Evolutionary conservation across 495 filamentous ascomycete genomes (phyloP).

Genomic region (Xylaria grammica): DNA sequence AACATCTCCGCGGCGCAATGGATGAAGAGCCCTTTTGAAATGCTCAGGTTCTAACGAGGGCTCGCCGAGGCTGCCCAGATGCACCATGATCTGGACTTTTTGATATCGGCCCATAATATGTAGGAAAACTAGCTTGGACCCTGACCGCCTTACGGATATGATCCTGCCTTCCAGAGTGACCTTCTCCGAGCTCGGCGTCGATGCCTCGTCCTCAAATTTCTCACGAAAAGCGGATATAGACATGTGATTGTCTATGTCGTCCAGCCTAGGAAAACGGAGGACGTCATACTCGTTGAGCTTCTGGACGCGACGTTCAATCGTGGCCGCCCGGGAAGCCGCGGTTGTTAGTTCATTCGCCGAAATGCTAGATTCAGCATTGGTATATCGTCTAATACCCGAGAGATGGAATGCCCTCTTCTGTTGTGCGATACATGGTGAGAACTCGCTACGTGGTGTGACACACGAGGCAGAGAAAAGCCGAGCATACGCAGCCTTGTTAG

Average conservation of each 20-base stretch:
- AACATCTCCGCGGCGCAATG: slow-evolving; percentile 37
- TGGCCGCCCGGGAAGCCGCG: slow-evolving; percentile 16
- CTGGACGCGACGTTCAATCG: slow-evolving; percentile 27
- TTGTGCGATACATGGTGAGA: slow-evolving; percentile 8
- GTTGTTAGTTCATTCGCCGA: slow-evolving; percentile 12
- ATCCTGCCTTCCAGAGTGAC: slow-evolving; percentile 55
- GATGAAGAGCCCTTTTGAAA: slow-evolving; percentile 38
- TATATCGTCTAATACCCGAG: not conserved
- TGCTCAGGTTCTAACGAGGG: slow-evolving; percentile 21
- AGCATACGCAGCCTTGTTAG: slow-evolving; percentile 27
- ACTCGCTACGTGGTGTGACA: slow-evolving; percentile 11
- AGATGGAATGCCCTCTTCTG: not conserved
- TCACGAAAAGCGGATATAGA: slow-evolving; percentile 46
- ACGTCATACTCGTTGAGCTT: slow-evolving; percentile 39
- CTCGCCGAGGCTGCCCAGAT: slow-evolving; percentile 58
- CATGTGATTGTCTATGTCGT: slow-evolving; percentile 33
- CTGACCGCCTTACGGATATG: slow-evolving; percentile 46
- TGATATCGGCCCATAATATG: slow-evolving; percentile 74
- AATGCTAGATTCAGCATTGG: not conserved
- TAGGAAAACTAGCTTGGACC: slow-evolving; percentile 81
- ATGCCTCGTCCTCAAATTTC: slow-evolving; percentile 35
- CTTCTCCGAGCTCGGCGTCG: slow-evolving; percentile 41
- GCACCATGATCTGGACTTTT: slow-evolving; percentile 75
- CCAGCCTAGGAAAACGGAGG: slow-evolving; percentile 48
- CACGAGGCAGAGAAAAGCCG: slow-evolving; percentile 30